Evolutionary conservation across 441 rosid genomes (phyloP), one percentile per base, ranked within the genome.

Genomic region (Eutrema salsugineum): DNA sequence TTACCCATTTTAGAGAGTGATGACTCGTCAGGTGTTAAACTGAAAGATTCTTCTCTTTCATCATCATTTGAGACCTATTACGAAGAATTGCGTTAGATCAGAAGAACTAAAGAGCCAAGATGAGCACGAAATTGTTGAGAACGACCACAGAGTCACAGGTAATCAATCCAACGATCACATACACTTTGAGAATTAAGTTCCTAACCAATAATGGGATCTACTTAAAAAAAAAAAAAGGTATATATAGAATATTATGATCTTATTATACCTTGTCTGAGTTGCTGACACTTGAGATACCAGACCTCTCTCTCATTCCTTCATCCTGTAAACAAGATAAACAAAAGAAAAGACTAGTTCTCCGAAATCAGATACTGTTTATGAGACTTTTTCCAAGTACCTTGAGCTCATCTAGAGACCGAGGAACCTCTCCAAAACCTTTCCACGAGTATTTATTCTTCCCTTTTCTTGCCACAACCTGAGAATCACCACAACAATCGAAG

Each of bases 361-460:
- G 0, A 19, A 35, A 33, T 3, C 46, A 20, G 24, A 71, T 2
- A 30, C 10, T n/a, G 47, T 14, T n/a, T n/a, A n/a, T 8, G 32
- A 68, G 15, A 67, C 9, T 5, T 22, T 3, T 6, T 7, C 57
- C 57, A n/a, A 62, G 19, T 72, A 89, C 96, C 93, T 86, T 86
- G 7, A 91, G 83, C 69, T 82, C 80, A 33, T 82, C 59, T 24
- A 94, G 67, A 67, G 91, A 82, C 12, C 55, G 55, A 16, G 91
- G 91, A 70, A 94, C 79, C 43, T 89, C 91, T 0, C 38, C 84
- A 64, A 89, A 88, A n/a, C 98, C 98, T 71, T 83, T 94, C 97
- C 98, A 91, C 2, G 88, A 84, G 56, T 94, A 94, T 64, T 81
- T 83, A 69, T 87, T 94, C 81, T 94, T 94, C 0, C 91, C 98